Evolutionary conservation across 2,329 filamentous ascomycete species (phyloP), one percentile per base, ranked within the genome.

Genomic region (Penicillium sp.): DNA sequence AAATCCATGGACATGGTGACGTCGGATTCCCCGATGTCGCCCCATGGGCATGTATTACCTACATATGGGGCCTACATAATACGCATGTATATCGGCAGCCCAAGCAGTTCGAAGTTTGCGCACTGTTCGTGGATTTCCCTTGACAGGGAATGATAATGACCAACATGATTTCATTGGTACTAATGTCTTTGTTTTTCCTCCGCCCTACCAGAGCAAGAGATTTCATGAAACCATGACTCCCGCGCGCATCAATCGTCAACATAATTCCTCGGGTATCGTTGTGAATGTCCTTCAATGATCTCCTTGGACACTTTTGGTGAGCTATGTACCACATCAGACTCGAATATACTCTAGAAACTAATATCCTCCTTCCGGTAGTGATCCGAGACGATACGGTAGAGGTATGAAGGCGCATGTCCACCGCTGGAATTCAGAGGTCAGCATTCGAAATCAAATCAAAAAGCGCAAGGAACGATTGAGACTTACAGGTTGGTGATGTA

Each of bases 401-500:
- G 75, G 69, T 84, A 87, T 52, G 82, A 84, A 38, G 84, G 84
- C 16, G 84, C 83, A 72, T 85, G 82, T 11, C 82, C 84, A 45
- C 85, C 84, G 60, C 81, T 84, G 58, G 22, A 32, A 49, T 48
- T 36, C 46, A 48, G 54, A 62, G 22, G 41, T 60, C 55, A 66
- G 53, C 47, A 16, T 29, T 13, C 11, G 21, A 4, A 45, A 52
- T 9, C 9, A 27, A 21, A n/a, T 27, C n/a, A 22, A 16, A 24
- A 11, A n/a, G 14, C n/a, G 36, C 27, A 6, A 14, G 11, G 16
- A 13, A 52, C 27, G 7, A 8, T 40, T 11, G 40, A 48, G 38
- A 81, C 85, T 80, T 77, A 88, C 84, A 92, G 73, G 64, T 96
- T 96, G 16, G 91, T 95, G 62, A 96, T 90, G 71, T 77, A 76